Evolutionary conservation across 2,329 filamentous ascomycete genomes (phyloP).

Genomic region (Apiospora kogelbergensis): DNA sequence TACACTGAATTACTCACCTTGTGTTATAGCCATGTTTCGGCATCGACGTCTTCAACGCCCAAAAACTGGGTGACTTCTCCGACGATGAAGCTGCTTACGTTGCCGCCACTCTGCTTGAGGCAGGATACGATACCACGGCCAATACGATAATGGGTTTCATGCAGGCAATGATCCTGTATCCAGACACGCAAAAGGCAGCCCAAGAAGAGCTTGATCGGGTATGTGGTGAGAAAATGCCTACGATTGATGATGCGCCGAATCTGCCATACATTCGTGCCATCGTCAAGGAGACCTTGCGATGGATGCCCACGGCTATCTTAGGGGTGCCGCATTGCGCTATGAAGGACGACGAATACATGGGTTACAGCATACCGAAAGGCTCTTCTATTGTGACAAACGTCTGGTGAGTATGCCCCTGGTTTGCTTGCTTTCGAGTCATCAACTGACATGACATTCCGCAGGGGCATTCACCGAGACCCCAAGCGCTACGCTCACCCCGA

Average conservation of each 20-base stretch:
- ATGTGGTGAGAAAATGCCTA: slow-evolving; percentile 50
- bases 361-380: slow-evolving; percentile 44
- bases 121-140: slow-evolving; percentile 42
- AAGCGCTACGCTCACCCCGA: slow-evolving; percentile 37
- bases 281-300: slow-evolving; percentile 56
- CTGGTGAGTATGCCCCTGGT: slow-evolving; percentile 32
- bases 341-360: slow-evolving; percentile 40
- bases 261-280: slow-evolving; percentile 53
- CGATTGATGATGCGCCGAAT: slow-evolving; percentile 44
- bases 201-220: slow-evolving; percentile 56
- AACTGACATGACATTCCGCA: slow-evolving; percentile 12
- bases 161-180: slow-evolving; percentile 48
- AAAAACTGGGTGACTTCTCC: slow-evolving; percentile 29
- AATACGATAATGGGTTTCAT: slow-evolving; percentile 46
- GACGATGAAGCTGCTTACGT: slow-evolving; percentile 36
- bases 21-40: slow-evolving; percentile 23
- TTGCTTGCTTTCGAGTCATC: background rate
- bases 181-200: slow-evolving; percentile 45
- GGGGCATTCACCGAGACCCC: slow-evolving; percentile 45
- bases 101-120: slow-evolving; percentile 25
- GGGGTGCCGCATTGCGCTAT: slow-evolving; percentile 47
- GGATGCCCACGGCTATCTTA: slow-evolving; percentile 40
- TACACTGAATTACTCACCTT: background rate
- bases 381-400: slow-evolving; percentile 45
- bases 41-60: slow-evolving; percentile 25